A percentile compares a stretch with the other conserved stretches of the same genome.
phyloP scores from a whole-genome alignment of 1,284 basidiomycete genomes.

The Fomitopsis palustris region DNA sequence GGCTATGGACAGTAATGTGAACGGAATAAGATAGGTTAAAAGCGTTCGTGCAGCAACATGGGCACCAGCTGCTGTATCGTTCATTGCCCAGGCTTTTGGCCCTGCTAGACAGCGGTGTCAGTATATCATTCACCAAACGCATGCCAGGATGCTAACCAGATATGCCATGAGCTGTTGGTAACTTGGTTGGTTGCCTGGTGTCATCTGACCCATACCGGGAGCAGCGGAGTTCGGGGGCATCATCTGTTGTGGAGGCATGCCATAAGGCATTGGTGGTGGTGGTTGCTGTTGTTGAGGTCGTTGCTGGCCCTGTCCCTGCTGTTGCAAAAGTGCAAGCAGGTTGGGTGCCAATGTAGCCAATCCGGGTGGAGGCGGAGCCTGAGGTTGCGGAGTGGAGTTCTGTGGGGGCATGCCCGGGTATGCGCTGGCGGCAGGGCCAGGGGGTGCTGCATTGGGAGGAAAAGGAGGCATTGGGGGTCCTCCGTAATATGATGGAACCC shows the following conservation, averaged over 20 bases:
- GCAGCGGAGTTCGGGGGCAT: slow-evolving; percentile 16
- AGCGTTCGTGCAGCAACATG: not conserved
- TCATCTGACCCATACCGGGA: slow-evolving; percentile 18
- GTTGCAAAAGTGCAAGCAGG: slow-evolving; percentile 28
- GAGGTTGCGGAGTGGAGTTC: slow-evolving; percentile 11
- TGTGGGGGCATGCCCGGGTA: slow-evolving; percentile 16
- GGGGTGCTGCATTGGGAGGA: slow-evolving; percentile 7
- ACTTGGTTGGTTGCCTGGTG: slow-evolving; percentile 18
- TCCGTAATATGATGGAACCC: slow-evolving; percentile 16
- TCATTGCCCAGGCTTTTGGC: slow-evolving; percentile 23
- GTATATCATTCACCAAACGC: too few species aligned
- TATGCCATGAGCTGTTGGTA: slow-evolving; percentile 31
- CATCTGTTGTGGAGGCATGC: slow-evolving; percentile 25
- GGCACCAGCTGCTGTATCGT: not conserved
- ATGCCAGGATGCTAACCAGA: slow-evolving; percentile 17
- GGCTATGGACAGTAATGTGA: slow-evolving; percentile 13
- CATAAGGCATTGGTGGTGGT: slow-evolving; percentile 17
- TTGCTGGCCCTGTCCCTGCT: slow-evolving; percentile 16
- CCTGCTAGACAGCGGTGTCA: slow-evolving; percentile 9
- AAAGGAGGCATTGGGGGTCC: slow-evolving; percentile 11
- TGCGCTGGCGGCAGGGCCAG: slow-evolving; percentile 10
- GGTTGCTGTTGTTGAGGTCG: slow-evolving; percentile 8
- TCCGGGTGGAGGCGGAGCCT: slow-evolving; percentile 7
- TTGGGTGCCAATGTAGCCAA: slow-evolving; percentile 23
- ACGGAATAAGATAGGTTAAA: slow-evolving; percentile 7